Evolutionary conservation across 768 basidiomycete genomes (phyloP).

Genomic region (Xerocomus brunneocitrinus): DNA sequence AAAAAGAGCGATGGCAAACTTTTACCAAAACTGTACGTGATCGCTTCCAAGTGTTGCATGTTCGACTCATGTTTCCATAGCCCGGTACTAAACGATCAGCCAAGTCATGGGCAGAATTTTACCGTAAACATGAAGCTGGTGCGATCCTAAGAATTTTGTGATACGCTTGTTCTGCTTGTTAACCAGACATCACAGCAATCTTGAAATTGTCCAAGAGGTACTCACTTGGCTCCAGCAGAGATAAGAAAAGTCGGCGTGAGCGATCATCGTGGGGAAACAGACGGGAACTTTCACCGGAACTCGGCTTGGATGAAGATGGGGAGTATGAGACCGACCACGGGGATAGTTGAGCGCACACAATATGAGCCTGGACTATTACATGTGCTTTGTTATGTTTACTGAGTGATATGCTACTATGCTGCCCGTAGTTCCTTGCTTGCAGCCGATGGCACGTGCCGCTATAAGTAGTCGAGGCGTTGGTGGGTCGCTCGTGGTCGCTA

Average conservation of each 20-base stretch:
- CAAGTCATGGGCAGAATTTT: constrained; percentile 62
- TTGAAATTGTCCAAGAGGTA: constrained; percentile 27
- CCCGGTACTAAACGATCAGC: constrained; percentile 43
- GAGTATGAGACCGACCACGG: constrained; percentile 21
- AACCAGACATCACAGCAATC: constrained; percentile 16
- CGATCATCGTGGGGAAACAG: constrained; percentile 22
- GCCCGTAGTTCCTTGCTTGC: neutral
- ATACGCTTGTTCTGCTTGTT: neutral
- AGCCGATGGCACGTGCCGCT: constrained; percentile 25
- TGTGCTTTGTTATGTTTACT: neutral
- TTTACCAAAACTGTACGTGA: constrained; percentile 48
- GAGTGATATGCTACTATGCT: neutral
- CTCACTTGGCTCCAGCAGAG: constrained; percentile 7
- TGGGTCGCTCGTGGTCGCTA: constrained; percentile 6
- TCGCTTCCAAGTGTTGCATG: neutral
- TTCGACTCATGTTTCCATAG: constrained; percentile 30
- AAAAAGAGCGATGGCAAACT: constrained; percentile 50
- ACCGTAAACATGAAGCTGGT: constrained; percentile 50
- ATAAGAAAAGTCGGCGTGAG: constrained; percentile 16
- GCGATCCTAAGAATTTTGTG: constrained; percentile 12
- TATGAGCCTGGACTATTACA: neutral
- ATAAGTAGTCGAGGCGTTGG: constrained; percentile 24
- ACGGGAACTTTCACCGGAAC: constrained; percentile 2
- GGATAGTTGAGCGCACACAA: neutral
- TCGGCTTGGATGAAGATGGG: constrained; percentile 15